Conservation (phyloP, 441 rosid genomes). For the Melastoma candidum region DNA sequence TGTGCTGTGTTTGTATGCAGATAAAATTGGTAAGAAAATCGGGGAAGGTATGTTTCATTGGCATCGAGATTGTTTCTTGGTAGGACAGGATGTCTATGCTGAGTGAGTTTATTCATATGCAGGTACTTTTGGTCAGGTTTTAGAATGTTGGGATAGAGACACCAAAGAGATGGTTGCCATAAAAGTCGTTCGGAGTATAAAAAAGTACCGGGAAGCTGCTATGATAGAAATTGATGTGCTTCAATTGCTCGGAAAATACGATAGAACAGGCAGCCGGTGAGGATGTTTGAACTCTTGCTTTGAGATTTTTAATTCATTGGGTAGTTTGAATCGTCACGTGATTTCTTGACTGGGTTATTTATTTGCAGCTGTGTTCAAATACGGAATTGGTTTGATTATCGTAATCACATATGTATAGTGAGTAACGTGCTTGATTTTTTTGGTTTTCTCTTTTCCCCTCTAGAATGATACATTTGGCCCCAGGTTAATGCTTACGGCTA, state of each 20-base stretch:
- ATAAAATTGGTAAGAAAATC: constrained; percentile 76
- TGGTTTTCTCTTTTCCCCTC: constrained; percentile 32
- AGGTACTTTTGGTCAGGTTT: constrained; percentile 93
- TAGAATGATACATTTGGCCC: too few relatives aligned
- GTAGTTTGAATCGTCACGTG: constrained; percentile 6
- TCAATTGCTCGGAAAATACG: constrained; percentile 76
- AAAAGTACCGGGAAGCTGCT: constrained; percentile 88
- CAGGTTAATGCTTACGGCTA: too few relatives aligned
- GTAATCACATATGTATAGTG: constrained; percentile 96
- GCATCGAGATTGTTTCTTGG: neutral
- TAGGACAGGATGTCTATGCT: neutral
- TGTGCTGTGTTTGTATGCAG: constrained; percentile 33
- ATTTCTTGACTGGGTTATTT: constrained; percentile 36
- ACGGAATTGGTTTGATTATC: constrained; percentile 99
- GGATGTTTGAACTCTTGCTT: constrained; percentile 14
- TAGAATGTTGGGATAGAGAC: constrained; percentile 78
- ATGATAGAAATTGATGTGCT: constrained; percentile 86
- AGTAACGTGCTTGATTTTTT: constrained; percentile 43
- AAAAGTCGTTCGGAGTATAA: constrained; percentile 73
- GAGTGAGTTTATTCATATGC: constrained; percentile 11
- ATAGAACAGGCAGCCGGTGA: constrained; percentile 65
- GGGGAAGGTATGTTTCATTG: constrained; percentile 63
- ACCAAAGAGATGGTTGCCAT: constrained; percentile 74
- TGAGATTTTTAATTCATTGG: constrained; percentile 7
- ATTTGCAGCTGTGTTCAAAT: constrained; percentile 99